phyloP scores from a whole-genome alignment of 2,329 filamentous ascomycete species.

The Talaromyces atroroseus region DNA sequence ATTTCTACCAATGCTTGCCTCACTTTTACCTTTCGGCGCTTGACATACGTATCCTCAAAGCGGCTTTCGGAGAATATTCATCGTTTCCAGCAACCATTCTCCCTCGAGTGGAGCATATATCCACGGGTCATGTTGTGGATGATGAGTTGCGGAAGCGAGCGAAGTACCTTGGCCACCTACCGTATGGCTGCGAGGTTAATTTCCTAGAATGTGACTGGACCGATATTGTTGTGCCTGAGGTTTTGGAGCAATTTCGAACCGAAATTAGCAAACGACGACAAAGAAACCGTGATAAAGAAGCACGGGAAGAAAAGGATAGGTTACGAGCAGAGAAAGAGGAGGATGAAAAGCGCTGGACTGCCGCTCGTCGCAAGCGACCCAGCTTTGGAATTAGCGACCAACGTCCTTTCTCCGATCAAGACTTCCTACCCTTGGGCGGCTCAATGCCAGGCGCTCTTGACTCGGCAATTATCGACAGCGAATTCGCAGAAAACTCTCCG shows the following conservation, averaged over 20 bases:
- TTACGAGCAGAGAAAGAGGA: conserved; percentile 76
- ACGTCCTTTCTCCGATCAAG: conserved; percentile 52
- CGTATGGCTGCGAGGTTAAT: conserved; percentile 82
- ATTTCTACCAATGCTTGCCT: conserved; percentile 80
- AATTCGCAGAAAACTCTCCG: conserved; percentile 36
- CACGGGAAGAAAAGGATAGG: conserved; percentile 79
- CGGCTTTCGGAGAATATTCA: conserved; percentile 77
- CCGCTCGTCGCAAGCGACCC: conserved; percentile 57
- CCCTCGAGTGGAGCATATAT: conserved; percentile 82
- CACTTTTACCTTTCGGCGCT: conserved; percentile 87
- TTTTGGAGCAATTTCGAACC: conserved; percentile 67
- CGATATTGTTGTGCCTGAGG: conserved; percentile 70
- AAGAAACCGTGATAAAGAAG: conserved; percentile 74
- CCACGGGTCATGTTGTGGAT: conserved; percentile 80
- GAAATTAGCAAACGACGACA: conserved; percentile 74
- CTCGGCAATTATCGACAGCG: conserved; percentile 26
- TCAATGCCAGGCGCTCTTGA: conserved; percentile 18
- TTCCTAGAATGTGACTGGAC: conserved; percentile 96
- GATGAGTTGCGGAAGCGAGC: conserved; percentile 75
- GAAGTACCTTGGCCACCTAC: conserved; percentile 82
- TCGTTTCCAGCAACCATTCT: conserved; percentile 79
- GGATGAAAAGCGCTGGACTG: conserved; percentile 62
- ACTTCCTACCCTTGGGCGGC: conserved; percentile 60
- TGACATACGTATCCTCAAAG: conserved; percentile 87
- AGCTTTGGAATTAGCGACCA: conserved; percentile 40